A percentile compares a stretch with the other conserved stretches of the same genome.
These are phyloP conservation scores for Cryphonectria japonica DNA, from an alignment of 2,329 filamentous ascomycete species.

Conservation along the genomic window DNA sequence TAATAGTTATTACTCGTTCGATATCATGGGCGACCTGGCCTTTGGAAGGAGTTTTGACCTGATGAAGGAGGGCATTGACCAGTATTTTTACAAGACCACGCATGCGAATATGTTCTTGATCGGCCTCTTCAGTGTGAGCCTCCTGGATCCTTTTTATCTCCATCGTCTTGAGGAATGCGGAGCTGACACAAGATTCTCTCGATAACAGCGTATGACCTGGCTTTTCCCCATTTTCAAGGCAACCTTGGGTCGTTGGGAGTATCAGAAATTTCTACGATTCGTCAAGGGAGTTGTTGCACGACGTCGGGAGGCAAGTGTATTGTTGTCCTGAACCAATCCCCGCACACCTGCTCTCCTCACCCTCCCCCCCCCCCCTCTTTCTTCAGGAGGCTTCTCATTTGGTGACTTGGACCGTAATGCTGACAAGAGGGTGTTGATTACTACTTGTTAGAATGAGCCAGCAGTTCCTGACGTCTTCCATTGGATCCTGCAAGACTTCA, in stretches of 20 bases:
- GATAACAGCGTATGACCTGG: conserved; percentile 16
- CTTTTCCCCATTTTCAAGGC: conserved; percentile 23
- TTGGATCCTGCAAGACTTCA: conserved; percentile 38
- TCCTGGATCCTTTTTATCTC: no score
- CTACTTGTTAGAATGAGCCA: conserved; percentile 17
- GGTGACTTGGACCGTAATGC: neutral
- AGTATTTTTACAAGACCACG: conserved; percentile 35
- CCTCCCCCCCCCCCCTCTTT: no score
- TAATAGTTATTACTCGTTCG: conserved; percentile 35
- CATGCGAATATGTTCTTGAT: conserved; percentile 34
- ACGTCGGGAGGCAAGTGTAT: conserved; percentile 27
- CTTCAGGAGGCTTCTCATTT: no score
- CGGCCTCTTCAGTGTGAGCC: conserved; percentile 32
- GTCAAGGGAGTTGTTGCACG: conserved; percentile 29
- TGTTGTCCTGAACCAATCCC: neutral
- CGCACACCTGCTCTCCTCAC: no score
- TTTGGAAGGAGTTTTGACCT: conserved; percentile 44
- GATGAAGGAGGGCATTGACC: conserved; percentile 37
- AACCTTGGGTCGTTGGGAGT: conserved; percentile 31
- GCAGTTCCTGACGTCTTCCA: conserved; percentile 38
- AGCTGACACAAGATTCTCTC: neutral
- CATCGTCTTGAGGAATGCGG: no score
- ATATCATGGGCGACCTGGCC: conserved; percentile 47
- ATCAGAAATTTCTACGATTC: conserved; percentile 31
- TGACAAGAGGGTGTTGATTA: neutral